Conservation (phyloP, 306 rosid species). For the Rosa multiflora region DNA sequence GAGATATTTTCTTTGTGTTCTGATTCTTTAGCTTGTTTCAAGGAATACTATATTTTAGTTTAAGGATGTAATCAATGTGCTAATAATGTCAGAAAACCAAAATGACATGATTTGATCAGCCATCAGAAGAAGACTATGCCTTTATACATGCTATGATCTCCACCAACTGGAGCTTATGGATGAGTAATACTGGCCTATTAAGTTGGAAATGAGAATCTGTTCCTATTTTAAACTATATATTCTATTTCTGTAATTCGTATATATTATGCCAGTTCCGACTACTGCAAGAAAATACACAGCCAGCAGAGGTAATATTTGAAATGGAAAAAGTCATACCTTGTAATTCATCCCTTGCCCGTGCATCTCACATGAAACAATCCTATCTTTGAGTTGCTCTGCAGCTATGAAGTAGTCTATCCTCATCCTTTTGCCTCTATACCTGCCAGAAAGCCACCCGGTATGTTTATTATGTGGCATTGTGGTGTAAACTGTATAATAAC, state of each 20-base stretch:
- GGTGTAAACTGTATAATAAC: background rate
- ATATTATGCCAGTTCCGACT: background rate
- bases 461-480: constrained; percentile 15
- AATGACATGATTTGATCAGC: background rate
- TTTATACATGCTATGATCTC: background rate
- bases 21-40: background rate
- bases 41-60: background rate
- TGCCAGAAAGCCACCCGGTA: constrained; percentile 38
- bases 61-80: background rate
- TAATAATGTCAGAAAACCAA: background rate
- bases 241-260: background rate
- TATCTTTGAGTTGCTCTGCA: constrained; percentile 64
- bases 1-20: background rate
- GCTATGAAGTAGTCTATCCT: constrained; percentile 85
- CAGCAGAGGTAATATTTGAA: constrained; percentile 5
- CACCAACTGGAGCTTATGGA: background rate
- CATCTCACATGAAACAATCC: constrained; percentile 78
- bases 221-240: background rate
- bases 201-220: background rate
- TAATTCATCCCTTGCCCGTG: constrained; percentile 88
- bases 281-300: background rate
- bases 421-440: constrained; percentile 98
- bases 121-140: background rate
- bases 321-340: constrained; percentile 49
- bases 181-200: background rate